Conservation (phyloP, 1,139 yeast genomes). For the Candida glucosophila region DNA sequence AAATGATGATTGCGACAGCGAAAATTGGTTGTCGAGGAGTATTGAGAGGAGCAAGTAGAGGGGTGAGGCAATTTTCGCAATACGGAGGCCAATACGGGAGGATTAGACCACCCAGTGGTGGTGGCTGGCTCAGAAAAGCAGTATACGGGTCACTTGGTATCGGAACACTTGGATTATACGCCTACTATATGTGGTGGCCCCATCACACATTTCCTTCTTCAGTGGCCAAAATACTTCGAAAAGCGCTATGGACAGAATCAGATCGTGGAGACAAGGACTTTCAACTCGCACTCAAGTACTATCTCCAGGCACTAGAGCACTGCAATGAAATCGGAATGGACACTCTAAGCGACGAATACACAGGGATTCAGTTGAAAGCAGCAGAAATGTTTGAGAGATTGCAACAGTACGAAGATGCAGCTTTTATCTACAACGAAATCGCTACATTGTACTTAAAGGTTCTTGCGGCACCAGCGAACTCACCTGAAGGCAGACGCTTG, state of each 20-base stretch:
- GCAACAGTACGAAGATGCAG: slow-evolving; percentile 53
- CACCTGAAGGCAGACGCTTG: slow-evolving; percentile 14
- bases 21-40: no score
- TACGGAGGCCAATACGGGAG: no score
- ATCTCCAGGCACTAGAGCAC: slow-evolving; percentile 47
- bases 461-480: slow-evolving; percentile 26
- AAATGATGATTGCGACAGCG: no score
- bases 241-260: slow-evolving; percentile 80
- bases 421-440: slow-evolving; percentile 57
- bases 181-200: slow-evolving; percentile 56
- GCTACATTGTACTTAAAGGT: slow-evolving; percentile 57
- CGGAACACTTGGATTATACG: slow-evolving; percentile 22
- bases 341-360: slow-evolving; percentile 37
- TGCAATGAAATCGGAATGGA: slow-evolving; percentile 39
- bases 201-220: slow-evolving; percentile 41
- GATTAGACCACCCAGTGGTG: no score
- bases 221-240: slow-evolving; percentile 64
- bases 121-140: slow-evolving; percentile 1
- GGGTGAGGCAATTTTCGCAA: no score
- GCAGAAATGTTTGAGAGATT: slow-evolving; percentile 80
- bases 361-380: slow-evolving; percentile 78
- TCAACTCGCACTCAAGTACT: slow-evolving; percentile 58
- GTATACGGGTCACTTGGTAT: slow-evolving; percentile 15
- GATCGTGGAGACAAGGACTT: slow-evolving; percentile 59
- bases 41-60: no score